Evolutionary conservation across 371 early-diverging fungal species (phyloP).

Genomic region (Haplosporangium sp.): DNA sequence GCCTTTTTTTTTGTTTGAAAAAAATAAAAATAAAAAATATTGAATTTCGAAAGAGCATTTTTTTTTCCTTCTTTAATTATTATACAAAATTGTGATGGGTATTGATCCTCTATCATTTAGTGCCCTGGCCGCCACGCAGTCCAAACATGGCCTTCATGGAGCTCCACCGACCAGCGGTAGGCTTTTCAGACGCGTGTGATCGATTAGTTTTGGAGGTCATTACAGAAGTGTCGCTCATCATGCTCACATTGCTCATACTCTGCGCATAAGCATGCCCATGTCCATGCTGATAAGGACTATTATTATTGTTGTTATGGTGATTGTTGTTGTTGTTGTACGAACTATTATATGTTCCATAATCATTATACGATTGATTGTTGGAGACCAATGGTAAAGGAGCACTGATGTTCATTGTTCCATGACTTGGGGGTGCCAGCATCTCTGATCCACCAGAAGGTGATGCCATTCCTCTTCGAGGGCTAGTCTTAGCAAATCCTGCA

Average conservation of each 20-base stretch:
- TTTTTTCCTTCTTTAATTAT: no score
- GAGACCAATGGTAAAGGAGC: slow-evolving; percentile 27
- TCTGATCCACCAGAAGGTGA: not conserved
- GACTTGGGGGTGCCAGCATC: not conserved
- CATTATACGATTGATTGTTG: slow-evolving; percentile 1
- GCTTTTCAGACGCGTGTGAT: not conserved
- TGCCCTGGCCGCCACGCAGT: slow-evolving; percentile 16
- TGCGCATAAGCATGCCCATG: slow-evolving; percentile 17
- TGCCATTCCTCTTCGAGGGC: slow-evolving; percentile 16
- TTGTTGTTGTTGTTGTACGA: not conserved
- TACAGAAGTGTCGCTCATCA: slow-evolving; percentile 13
- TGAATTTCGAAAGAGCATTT: no score
- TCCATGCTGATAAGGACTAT: slow-evolving; percentile 9
- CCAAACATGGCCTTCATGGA: slow-evolving; percentile 32
- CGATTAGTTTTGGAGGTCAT: not conserved
- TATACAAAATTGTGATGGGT: no score
- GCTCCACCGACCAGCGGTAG: slow-evolving; percentile 16
- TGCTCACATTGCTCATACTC: slow-evolving; percentile 33
- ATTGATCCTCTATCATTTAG: slow-evolving; percentile 1
- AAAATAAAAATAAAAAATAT: no score
- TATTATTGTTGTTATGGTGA: not conserved
- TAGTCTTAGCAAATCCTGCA: slow-evolving; percentile 17
- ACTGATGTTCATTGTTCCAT: slow-evolving; percentile 19
- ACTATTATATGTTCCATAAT: not conserved
- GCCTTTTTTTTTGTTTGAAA: no score